phyloP scores from a whole-genome alignment of 148 eudicot genomes.

The Rhododendron mucronatum region DNA sequence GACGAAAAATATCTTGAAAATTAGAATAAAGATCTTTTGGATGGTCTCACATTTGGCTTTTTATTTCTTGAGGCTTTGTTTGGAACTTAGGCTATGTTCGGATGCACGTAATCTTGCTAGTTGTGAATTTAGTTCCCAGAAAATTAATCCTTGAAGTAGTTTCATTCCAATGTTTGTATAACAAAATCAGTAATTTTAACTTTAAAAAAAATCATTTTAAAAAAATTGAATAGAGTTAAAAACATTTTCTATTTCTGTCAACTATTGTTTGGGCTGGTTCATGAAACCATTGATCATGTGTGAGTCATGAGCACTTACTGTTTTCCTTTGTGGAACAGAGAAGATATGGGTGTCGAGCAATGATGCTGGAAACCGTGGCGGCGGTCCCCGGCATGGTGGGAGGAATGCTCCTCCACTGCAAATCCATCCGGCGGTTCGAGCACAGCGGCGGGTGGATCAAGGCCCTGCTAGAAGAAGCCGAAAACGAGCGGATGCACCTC shows the following conservation, averaged over 20 bases:
- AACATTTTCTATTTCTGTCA: too few relatives aligned
- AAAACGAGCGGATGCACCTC: slow-evolving; percentile 93
- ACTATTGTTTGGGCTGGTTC: neutral
- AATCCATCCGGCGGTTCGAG: slow-evolving; percentile 71
- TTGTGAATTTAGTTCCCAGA: neutral
- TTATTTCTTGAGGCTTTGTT: neutral
- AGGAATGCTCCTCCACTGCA: slow-evolving; percentile 84
- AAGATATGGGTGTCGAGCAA: slow-evolving; percentile 83
- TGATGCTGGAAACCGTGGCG: slow-evolving; percentile 91
- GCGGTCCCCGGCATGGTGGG: slow-evolving; percentile 97
- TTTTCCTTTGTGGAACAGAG: slow-evolving; percentile 31
- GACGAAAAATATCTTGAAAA: neutral
- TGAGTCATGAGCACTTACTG: neutral
- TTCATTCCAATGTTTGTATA: neutral
- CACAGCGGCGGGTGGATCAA: slow-evolving; percentile 96
- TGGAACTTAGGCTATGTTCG: neutral
- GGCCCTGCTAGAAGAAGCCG: slow-evolving; percentile 80
- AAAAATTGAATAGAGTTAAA: too few relatives aligned
- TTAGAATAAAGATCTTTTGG: neutral
- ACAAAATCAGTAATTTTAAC: too few relatives aligned
- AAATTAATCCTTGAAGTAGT: neutral
- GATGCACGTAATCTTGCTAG: neutral
- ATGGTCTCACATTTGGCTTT: neutral
- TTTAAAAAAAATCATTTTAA: too few relatives aligned
- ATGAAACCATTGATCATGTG: neutral